Base-by-base conservation (phyloP, 352 stramenopile species). In the Albugo laibachii region DNA sequence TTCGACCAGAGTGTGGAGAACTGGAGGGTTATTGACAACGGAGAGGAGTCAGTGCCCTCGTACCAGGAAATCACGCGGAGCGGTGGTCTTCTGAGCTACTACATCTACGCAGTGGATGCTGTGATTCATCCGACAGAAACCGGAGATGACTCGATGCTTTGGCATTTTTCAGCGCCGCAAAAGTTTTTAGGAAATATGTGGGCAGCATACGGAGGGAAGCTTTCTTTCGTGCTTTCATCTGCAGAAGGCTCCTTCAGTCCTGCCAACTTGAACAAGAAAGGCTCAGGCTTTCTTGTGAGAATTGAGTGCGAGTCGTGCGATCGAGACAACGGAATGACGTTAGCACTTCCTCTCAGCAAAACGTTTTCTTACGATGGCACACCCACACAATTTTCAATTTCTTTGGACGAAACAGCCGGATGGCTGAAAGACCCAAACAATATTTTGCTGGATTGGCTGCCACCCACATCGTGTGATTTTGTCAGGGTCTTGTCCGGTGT, bases 361-460 rank as follows among this genome's bases (percentile, higher is more conserved):
- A 65, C 77, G 24, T 86, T 85, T 41, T 64, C 64, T 21, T 96
- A 93, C 51, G 70, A 82, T 47, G 83, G 83, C 5, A 58, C 63
- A 14, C 80, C 73, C 16, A 92, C 72, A 36, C 68, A 83, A 47
- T 95, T 93, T 54, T 63, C 58, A 2, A 37, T 96, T 13, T 65
- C 65, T 5, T 68, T 96, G 14, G 67, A 69, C 15, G 81, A 95
- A 53, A 63, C 67, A 36, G 60, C 62, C n/a, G 81, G 82, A 3
- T 96, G 86, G 86, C 16, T 88, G 11, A 92, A 88, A 48, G 80
- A 95, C 54, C 86, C 83, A 10, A 87, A 92, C 52, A 96, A 96
- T 52, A 70, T 81, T 40, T 59, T 95, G 38, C 54, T 76, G 12
- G 44, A 60, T 16, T 95, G 83, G 80, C 57, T 49, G 2, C 14